These are phyloP conservation scores for Monilinia fructicola DNA, from an alignment of 2,329 filamentous ascomycete genomes.

Conservation along the genomic window DNA sequence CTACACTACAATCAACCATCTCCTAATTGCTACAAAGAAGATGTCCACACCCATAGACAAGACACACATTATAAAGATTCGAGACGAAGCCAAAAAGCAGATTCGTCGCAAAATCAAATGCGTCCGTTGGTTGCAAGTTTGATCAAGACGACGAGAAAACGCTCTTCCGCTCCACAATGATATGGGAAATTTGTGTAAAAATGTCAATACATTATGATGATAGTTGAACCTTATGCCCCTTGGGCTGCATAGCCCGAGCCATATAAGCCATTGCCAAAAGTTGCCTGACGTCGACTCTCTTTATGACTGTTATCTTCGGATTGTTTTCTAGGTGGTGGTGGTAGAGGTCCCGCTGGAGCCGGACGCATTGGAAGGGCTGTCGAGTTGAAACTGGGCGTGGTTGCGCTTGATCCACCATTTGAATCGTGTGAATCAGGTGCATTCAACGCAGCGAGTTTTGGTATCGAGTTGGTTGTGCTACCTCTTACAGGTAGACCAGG, in stretches of 20 bases:
- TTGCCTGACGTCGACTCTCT: slow-evolving; percentile 54
- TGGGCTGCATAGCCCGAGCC: slow-evolving; percentile 27
- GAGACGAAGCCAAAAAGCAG: neutral
- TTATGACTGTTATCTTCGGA: slow-evolving; percentile 46
- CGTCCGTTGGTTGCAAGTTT: slow-evolving; percentile 3
- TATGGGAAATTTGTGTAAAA: slow-evolving; percentile 16
- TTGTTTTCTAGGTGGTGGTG: slow-evolving; percentile 58
- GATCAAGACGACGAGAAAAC: slow-evolving; percentile 16
- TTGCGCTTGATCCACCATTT: slow-evolving; percentile 47
- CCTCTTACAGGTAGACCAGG: slow-evolving; percentile 52
- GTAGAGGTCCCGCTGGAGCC: slow-evolving; percentile 56
- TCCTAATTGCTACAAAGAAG: slow-evolving; percentile 13
- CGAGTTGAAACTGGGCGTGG: slow-evolving; percentile 50
- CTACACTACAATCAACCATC: neutral
- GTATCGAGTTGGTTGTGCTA: slow-evolving; percentile 53
- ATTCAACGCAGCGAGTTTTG: slow-evolving; percentile 46
- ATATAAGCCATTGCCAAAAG: slow-evolving; percentile 47
- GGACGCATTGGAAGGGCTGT: slow-evolving; percentile 61
- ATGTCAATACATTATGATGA: slow-evolving; percentile 8
- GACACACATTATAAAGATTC: slow-evolving; percentile 1
- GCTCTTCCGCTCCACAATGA: slow-evolving; percentile 7
- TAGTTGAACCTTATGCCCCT: slow-evolving; percentile 5
- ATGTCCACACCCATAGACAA: slow-evolving; percentile 8
- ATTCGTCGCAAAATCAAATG: slow-evolving; percentile 1
- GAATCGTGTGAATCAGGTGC: slow-evolving; percentile 40